Conservation (phyloP, 495 filamentous ascomycete species). For the Penicillium bovifimosum region DNA sequence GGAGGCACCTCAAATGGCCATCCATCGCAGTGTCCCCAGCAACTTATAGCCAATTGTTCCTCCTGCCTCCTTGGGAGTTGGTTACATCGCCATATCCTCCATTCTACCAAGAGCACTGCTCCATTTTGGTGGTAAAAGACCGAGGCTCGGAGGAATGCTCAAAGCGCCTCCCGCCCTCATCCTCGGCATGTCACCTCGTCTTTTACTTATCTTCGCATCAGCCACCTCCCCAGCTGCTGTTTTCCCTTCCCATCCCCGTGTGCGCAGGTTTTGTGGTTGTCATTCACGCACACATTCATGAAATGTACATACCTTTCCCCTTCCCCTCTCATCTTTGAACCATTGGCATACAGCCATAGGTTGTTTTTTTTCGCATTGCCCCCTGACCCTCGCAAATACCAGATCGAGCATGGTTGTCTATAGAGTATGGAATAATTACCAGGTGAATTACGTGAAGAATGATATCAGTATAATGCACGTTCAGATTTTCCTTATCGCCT, state of each 20-base stretch:
- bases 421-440: conserved; percentile 35
- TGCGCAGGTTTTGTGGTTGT: conserved; percentile 17
- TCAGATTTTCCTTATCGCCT: not conserved
- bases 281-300: conserved; percentile 29
- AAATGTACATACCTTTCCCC: conserved; percentile 37
- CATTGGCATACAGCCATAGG: conserved; percentile 13
- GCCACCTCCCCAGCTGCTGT: conserved; percentile 4
- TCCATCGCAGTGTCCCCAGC: not conserved
- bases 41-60: not conserved
- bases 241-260: conserved; percentile 10
- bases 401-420: conserved; percentile 32
- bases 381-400: conserved; percentile 27
- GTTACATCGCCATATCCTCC: not conserved
- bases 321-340: conserved; percentile 3
- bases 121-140: conserved; percentile 5
- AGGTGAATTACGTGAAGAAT: conserved; percentile 28
- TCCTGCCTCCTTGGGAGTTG: not conserved
- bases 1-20: not conserved
- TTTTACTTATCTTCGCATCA: conserved; percentile 10
- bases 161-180: conserved; percentile 3
- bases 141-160: conserved; percentile 10
- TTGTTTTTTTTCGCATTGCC: conserved; percentile 19
- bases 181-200: conserved; percentile 12
- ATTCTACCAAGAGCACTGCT: conserved; percentile 6
- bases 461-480: conserved; percentile 27